Evolutionary conservation across 345 rosid genomes (phyloP), one percentile per base, ranked within the genome.

Genomic region (Sonneratia alba): DNA sequence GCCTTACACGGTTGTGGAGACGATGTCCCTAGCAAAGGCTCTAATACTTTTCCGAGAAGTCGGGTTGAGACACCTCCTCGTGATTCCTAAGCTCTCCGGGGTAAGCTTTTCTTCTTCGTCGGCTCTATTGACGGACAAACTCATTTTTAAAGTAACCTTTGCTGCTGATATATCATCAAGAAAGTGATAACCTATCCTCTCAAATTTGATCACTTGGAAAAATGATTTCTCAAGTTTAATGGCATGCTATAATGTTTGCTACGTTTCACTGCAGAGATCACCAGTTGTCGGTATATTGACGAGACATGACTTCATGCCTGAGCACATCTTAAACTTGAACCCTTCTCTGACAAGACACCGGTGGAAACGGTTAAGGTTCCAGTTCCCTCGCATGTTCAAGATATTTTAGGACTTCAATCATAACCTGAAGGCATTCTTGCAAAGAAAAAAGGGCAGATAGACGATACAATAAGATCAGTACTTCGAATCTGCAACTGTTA

Each of bases 11-110:
- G 99, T 95, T 65, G 91, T 91, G 75, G 99, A 95, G 81, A 83
- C 97, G 0, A 91, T 91, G 97, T 95, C 99, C 10, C 87, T 95
- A 2, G 96, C 97, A 7, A 91, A 95, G 80, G 97, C 97, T 66
- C 88, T 85, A 27, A 24, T 78, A 53, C 97, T 95, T 77, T 95
- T 94, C 79, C 89, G 96, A 42, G 86, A 89, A 76, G 88, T 90
- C 81, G 97, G 97, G 63, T 75, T 90, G 76, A 84, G 99, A 81
- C 99, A 94, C 81, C 83, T 90, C 48, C 79, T 94, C 40, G 93
- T 95, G 78, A 87, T 87, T 72, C 96, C 97, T 18, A 95, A 87
- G 85, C 75, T 79, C 77, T 75, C 90, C 53, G 66, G 74, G 67
- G 97, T 89, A 87, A 87, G 91, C 61, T 67, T 67, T 57, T 70